phyloP scores from a whole-genome alignment of 768 basidiomycete genomes.

The Tricholoma terreum region DNA sequence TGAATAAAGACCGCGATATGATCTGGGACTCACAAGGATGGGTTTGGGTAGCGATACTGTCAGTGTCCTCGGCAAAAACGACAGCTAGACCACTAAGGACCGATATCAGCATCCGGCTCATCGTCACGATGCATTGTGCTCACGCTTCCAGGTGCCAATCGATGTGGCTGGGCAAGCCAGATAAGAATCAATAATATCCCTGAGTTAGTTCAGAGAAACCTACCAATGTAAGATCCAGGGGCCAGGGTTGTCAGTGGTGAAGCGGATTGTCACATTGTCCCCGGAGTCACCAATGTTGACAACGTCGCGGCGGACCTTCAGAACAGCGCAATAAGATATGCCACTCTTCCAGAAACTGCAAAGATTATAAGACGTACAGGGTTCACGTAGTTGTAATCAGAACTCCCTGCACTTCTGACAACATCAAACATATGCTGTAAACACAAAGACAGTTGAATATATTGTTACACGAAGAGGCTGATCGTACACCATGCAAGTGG shows the following conservation, averaged over 20 bases:
- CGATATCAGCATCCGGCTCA: neutral
- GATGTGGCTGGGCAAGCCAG: constrained; percentile 36
- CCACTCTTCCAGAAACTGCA: no score
- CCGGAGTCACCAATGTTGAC: constrained; percentile 24
- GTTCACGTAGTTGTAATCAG: neutral
- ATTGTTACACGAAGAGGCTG: neutral
- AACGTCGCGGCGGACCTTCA: neutral
- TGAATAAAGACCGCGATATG: neutral
- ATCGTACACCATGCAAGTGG: constrained; percentile 26
- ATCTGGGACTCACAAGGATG: constrained; percentile 3
- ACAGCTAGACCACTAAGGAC: constrained; percentile 35
- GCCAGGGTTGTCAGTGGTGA: constrained; percentile 49
- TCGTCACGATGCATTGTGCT: constrained; percentile 3
- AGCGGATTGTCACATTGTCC: constrained; percentile 44
- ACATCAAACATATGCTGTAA: neutral
- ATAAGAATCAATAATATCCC: no score
- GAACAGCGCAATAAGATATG: no score
- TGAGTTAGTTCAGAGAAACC: constrained; percentile 2
- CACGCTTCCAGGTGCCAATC: constrained; percentile 44
- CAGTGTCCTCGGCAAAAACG: constrained; percentile 37
- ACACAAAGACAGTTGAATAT: neutral
- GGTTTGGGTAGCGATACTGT: neutral
- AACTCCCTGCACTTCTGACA: neutral
- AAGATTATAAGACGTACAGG: neutral
- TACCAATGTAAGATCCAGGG: constrained; percentile 52